phyloP scores from a whole-genome alignment of 768 basidiomycete species.

The Calocera cornea region DNA sequence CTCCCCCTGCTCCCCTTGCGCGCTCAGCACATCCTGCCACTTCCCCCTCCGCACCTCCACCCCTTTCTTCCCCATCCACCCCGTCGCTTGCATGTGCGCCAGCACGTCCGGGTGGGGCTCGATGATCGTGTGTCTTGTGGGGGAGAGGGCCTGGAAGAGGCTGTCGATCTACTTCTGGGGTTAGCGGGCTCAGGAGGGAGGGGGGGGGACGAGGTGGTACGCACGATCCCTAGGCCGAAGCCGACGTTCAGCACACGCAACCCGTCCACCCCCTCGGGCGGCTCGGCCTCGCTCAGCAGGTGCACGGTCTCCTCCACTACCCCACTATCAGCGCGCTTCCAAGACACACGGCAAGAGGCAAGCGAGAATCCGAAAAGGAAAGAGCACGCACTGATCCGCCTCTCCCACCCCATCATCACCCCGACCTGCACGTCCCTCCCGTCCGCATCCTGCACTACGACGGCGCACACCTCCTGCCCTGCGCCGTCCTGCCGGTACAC shows the following conservation, averaged over 20 bases:
- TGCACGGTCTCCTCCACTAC: constrained; percentile 67
- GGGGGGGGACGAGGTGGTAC: constrained; percentile 20
- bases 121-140: constrained; percentile 71
- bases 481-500: constrained; percentile 52
- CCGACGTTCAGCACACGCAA: constrained; percentile 78
- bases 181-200: not conserved
- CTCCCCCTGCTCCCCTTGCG: constrained; percentile 37
- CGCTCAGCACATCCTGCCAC: constrained; percentile 86
- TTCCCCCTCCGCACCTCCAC: constrained; percentile 76
- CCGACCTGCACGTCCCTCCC: constrained; percentile 44
- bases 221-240: constrained; percentile 83
- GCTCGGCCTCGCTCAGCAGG: constrained; percentile 42
- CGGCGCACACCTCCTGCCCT: constrained; percentile 72
- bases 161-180: constrained; percentile 52
- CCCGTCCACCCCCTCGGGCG: constrained; percentile 27
- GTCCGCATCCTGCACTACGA: constrained; percentile 45
- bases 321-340: constrained; percentile 19
- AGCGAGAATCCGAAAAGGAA: not conserved
- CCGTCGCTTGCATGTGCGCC: constrained; percentile 50
- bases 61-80: constrained; percentile 67
- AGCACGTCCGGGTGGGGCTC: constrained; percentile 91
- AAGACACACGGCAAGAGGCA: not conserved
- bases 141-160: constrained; percentile 58
- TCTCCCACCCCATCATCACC: constrained; percentile 99
- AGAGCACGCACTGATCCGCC: constrained; percentile 48